Evolutionary conservation across 768 basidiomycete genomes (phyloP).

Genomic region (Leccinum subgranulosum): DNA sequence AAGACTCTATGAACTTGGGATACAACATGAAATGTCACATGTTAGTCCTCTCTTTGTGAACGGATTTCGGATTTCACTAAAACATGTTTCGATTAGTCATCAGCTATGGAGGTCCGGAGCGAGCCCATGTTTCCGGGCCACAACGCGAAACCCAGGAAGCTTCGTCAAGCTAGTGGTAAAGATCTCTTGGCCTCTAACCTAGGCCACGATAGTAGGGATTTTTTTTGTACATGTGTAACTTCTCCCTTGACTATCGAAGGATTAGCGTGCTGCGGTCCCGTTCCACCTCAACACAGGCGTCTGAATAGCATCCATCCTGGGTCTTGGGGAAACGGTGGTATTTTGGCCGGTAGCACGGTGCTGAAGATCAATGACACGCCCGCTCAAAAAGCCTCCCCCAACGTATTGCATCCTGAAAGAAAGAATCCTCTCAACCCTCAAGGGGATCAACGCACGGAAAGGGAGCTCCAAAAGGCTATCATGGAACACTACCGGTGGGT

Average conservation of each 20-base stretch:
- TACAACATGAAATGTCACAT: slow-evolving; percentile 57
- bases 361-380: not conserved
- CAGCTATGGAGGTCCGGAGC: not conserved
- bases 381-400: not conserved
- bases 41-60: slow-evolving; percentile 35
- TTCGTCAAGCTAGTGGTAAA: not conserved
- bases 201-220: slow-evolving; percentile 6
- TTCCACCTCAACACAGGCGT: not conserved
- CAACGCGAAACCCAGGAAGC: not conserved
- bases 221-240: not conserved
- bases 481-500: slow-evolving; percentile 75
- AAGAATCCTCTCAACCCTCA: slow-evolving; percentile 54
- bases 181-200: slow-evolving; percentile 11
- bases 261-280: not conserved
- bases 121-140: slow-evolving; percentile 2
- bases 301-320: not conserved
- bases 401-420: not conserved
- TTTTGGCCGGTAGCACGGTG: not conserved
- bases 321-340: not conserved
- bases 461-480: slow-evolving; percentile 77
- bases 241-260: not conserved
- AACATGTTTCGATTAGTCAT: slow-evolving; percentile 7
- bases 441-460: slow-evolving; percentile 77
- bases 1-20: slow-evolving; percentile 71
- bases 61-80: not conserved